These are phyloP conservation scores for Colletotrichum higginsianum DNA, from an alignment of 2,329 filamentous ascomycete genomes.

Conservation along the genomic window DNA sequence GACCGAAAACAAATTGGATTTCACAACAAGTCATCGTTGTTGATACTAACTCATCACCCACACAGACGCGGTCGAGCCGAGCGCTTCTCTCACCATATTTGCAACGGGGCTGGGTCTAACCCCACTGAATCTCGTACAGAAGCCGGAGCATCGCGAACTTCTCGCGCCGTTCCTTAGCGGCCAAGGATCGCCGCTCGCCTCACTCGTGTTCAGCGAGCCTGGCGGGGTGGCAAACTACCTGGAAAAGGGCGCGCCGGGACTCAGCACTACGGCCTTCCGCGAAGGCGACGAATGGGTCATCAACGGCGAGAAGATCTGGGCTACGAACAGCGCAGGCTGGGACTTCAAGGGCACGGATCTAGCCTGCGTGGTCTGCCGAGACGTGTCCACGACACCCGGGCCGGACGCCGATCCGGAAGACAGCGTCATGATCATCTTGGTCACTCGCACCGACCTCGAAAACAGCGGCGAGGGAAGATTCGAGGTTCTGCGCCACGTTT, in stretches of 20 bases:
- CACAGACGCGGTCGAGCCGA: conserved; percentile 60
- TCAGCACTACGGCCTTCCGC: conserved; percentile 63
- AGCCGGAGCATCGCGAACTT: conserved; percentile 51
- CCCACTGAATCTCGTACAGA: conserved; percentile 62
- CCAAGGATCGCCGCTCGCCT: conserved; percentile 63
- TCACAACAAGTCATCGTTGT: too few species aligned
- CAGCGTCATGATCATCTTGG: conserved; percentile 63
- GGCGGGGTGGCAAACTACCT: conserved; percentile 67
- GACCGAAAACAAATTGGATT: background rate
- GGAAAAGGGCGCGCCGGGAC: conserved; percentile 62
- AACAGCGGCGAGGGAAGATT: conserved; percentile 60
- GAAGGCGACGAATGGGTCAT: conserved; percentile 67
- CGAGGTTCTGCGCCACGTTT: conserved; percentile 60
- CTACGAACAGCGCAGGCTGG: conserved; percentile 69
- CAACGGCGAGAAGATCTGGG: conserved; percentile 71
- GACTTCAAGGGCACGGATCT: conserved; percentile 67
- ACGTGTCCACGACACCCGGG: conserved; percentile 46
- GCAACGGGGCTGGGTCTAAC: conserved; percentile 67
- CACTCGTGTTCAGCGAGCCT: conserved; percentile 67
- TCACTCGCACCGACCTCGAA: conserved; percentile 63
- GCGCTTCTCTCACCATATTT: conserved; percentile 64
- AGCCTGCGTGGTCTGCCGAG: conserved; percentile 66
- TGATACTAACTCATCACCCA: background rate
- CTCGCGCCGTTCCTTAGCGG: conserved; percentile 62
- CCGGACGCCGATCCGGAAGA: conserved; percentile 45